phyloP scores from a whole-genome alignment of 2,329 filamentous ascomycete species.

The Stagonosporopsis vannaccii region DNA sequence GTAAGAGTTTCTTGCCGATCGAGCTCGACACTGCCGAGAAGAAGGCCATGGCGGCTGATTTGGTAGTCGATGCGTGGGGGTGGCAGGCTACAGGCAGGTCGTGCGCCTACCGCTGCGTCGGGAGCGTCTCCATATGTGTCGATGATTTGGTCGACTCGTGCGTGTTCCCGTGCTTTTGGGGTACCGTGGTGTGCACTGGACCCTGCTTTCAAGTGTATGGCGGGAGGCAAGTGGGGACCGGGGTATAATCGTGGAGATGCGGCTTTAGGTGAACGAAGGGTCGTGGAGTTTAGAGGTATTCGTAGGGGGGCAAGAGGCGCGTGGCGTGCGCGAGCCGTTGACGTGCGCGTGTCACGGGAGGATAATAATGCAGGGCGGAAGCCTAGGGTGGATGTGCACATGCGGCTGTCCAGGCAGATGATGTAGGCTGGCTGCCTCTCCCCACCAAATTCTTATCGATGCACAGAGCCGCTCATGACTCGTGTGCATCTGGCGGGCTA shows the following conservation, averaged over 20 bases:
- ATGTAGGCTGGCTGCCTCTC: constrained; percentile 6
- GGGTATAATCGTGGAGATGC: constrained; percentile 1
- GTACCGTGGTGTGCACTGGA: constrained; percentile 21
- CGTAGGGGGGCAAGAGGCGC: constrained; percentile 5
- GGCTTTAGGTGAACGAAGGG: neutral
- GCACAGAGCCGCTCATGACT: constrained; percentile 21
- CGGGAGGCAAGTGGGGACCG: constrained; percentile 7
- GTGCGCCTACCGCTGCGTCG: constrained; percentile 38
- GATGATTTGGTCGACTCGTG: neutral
- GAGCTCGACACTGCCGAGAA: constrained; percentile 73
- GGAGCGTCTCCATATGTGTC: constrained; percentile 39
- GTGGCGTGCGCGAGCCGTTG: constrained; percentile 33
- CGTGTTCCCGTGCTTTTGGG: constrained; percentile 12
- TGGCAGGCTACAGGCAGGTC: constrained; percentile 30
- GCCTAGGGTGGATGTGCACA: constrained; percentile 20
- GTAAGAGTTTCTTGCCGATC: constrained; percentile 85
- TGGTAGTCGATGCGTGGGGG: constrained; percentile 18
- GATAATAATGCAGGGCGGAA: constrained; percentile 25
- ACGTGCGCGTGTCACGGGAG: constrained; percentile 32
- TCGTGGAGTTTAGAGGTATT: constrained; percentile 8
- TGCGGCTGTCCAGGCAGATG: constrained; percentile 31
- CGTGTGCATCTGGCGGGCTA: constrained; percentile 6
- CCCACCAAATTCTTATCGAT: constrained; percentile 28
- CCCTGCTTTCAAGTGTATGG: constrained; percentile 5
- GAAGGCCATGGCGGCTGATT: constrained; percentile 64